Evolutionary conservation across 1,284 basidiomycete genomes (phyloP).

Genomic region (Sanguinoderma infundibulare): DNA sequence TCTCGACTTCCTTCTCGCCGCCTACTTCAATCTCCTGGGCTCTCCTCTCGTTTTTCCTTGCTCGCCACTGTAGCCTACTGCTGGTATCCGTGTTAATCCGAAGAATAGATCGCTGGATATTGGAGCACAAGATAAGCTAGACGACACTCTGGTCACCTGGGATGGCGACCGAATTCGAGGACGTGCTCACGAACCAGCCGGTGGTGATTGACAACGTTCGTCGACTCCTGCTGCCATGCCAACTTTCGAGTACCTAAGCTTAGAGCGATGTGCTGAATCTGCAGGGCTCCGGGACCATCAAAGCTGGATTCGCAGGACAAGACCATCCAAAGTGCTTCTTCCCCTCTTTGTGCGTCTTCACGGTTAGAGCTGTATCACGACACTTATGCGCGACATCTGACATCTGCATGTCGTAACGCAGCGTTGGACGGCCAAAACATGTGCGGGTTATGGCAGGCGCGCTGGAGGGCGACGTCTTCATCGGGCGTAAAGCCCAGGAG

Average conservation of each 20-base stretch:
- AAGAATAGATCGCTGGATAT: slow-evolving; percentile 2
- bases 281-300: slow-evolving; percentile 96
- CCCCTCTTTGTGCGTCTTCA: slow-evolving; percentile 88
- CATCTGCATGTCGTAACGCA: slow-evolving; percentile 37
- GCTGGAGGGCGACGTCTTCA: slow-evolving; percentile 91
- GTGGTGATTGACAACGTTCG: slow-evolving; percentile 96
- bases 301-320: slow-evolving; percentile 96
- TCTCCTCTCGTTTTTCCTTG: slow-evolving; percentile 8
- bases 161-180: slow-evolving; percentile 84
- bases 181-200: slow-evolving; percentile 90
- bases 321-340: slow-evolving; percentile 99
- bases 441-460: slow-evolving; percentile 96
- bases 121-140: slow-evolving; percentile 3
- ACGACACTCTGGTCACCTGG: slow-evolving; percentile 5
- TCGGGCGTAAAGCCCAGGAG: slow-evolving; percentile 92
- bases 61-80: slow-evolving; percentile 14
- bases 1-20: slow-evolving; percentile 14
- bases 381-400: slow-evolving; percentile 32
- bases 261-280: background rate
- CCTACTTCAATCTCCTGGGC: slow-evolving; percentile 12
- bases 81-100: slow-evolving; percentile 13
- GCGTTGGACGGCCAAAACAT: slow-evolving; percentile 95
- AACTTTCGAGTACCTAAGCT: background rate
- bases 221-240: slow-evolving; percentile 9
- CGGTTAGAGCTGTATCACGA: slow-evolving; percentile 39